Conservation (phyloP, 1,139 yeast species). For the Hyphopichia khmerensis region DNA sequence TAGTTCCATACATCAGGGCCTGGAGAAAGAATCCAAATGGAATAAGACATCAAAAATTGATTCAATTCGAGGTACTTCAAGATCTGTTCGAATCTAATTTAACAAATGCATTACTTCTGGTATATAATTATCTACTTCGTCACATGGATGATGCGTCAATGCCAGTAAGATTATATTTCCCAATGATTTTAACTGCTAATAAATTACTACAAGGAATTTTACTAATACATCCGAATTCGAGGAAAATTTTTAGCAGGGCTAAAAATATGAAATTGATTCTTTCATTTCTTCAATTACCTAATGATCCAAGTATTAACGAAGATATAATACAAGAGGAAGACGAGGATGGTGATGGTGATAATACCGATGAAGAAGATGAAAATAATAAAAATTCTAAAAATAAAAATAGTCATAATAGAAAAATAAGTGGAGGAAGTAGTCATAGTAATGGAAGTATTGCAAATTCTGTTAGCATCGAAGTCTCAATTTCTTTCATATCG, state of each 20-base stretch:
- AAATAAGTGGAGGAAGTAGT: neutral
- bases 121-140: conserved; percentile 18
- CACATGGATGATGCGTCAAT: conserved; percentile 3
- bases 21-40: conserved; percentile 15
- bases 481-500: conserved; percentile 49
- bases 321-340: conserved; percentile 16
- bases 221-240: conserved; percentile 57
- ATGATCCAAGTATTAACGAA: neutral
- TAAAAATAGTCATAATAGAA: neutral
- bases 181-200: conserved; percentile 26
- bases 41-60: conserved; percentile 18
- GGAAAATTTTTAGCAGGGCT: conserved; percentile 42
- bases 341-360: conserved; percentile 1
- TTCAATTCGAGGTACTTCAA: conserved; percentile 48
- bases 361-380: neutral
- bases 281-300: conserved; percentile 16
- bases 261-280: conserved; percentile 33
- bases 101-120: conserved; percentile 32
- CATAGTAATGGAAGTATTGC: conserved; percentile 3
- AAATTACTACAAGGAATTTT: conserved; percentile 61
- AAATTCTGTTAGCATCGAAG: conserved; percentile 10
- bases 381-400: conserved; percentile 2
- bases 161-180: conserved; percentile 2
- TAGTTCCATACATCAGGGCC: conserved; percentile 25
- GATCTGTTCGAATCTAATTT: conserved; percentile 52